phyloP scores from a whole-genome alignment of 2,329 filamentous ascomycete species.

The Penicillium sp. region DNA sequence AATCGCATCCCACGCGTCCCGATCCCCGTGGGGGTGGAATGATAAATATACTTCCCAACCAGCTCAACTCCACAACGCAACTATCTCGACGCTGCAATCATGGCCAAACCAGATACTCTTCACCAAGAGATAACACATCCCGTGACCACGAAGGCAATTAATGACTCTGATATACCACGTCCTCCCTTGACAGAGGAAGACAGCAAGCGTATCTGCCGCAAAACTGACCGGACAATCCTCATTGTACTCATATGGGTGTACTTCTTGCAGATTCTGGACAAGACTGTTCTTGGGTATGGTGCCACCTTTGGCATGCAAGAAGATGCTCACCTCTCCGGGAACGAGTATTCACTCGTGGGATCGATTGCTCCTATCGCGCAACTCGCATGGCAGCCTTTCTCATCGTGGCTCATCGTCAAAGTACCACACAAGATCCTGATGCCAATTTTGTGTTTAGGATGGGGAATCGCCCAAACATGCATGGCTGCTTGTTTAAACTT shows the following conservation, averaged over 20 bases:
- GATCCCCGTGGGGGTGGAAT: neutral
- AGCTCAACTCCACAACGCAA: too few species aligned
- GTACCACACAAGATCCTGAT: slow-evolving; percentile 56
- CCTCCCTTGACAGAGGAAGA: slow-evolving; percentile 32
- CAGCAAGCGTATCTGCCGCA: slow-evolving; percentile 53
- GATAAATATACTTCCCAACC: too few species aligned
- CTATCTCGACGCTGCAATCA: slow-evolving; percentile 1
- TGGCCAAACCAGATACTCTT: slow-evolving; percentile 15
- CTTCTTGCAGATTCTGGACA: slow-evolving; percentile 52
- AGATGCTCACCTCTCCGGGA: slow-evolving; percentile 48
- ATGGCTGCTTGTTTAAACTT: slow-evolving; percentile 48
- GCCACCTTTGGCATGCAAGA: slow-evolving; percentile 51
- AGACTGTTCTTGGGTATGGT: slow-evolving; percentile 53
- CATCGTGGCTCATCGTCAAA: slow-evolving; percentile 55
- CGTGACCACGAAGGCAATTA: slow-evolving; percentile 8
- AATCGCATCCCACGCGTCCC: slow-evolving; percentile 9
- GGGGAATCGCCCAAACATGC: slow-evolving; percentile 45
- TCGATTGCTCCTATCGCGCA: slow-evolving; percentile 57
- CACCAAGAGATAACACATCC: slow-evolving; percentile 19
- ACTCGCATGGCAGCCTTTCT: slow-evolving; percentile 57
- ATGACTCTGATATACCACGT: slow-evolving; percentile 16
- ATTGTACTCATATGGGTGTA: slow-evolving; percentile 44
- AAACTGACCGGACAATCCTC: slow-evolving; percentile 57
- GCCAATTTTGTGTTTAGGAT: slow-evolving; percentile 46
- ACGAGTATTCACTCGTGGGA: slow-evolving; percentile 54